phyloP scores from a whole-genome alignment of 306 rosid genomes.

The Dalbergia cochinchinensis region DNA sequence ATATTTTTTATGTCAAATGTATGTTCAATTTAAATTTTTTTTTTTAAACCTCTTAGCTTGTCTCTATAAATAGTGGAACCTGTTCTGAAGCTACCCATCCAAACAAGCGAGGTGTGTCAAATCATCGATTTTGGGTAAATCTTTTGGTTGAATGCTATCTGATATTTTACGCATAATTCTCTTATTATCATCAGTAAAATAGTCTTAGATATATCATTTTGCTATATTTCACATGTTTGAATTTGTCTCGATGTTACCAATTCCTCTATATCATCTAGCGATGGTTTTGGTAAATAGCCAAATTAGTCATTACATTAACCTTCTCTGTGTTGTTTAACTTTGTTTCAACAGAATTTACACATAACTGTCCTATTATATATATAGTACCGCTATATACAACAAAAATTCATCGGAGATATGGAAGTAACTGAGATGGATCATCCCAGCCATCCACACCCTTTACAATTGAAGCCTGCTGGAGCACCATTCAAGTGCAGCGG shows the following conservation, averaged over 20 bases:
- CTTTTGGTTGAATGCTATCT: too few species aligned
- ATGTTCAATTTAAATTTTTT: too few species aligned
- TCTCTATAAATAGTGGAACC: background rate
- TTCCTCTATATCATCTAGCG: background rate
- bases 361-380: too few species aligned
- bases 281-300: background rate
- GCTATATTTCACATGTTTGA: background rate
- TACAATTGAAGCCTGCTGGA: conserved; percentile 30
- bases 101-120: background rate
- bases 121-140: background rate
- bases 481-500: conserved; percentile 57
- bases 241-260: background rate
- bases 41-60: too few species aligned
- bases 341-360: conserved; percentile 6
- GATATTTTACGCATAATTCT: too few species aligned
- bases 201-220: too few species aligned
- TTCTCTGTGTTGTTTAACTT: background rate
- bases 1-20: too few species aligned
- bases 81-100: background rate
- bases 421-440: conserved; percentile 24
- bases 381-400: background rate
- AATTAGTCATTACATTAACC: background rate
- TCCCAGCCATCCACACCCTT: conserved; percentile 48
- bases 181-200: too few species aligned
- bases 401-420: background rate